These are phyloP conservation scores for Citrus sp. DNA, from an alignment of 345 rosid species.

Conservation along the genomic window DNA sequence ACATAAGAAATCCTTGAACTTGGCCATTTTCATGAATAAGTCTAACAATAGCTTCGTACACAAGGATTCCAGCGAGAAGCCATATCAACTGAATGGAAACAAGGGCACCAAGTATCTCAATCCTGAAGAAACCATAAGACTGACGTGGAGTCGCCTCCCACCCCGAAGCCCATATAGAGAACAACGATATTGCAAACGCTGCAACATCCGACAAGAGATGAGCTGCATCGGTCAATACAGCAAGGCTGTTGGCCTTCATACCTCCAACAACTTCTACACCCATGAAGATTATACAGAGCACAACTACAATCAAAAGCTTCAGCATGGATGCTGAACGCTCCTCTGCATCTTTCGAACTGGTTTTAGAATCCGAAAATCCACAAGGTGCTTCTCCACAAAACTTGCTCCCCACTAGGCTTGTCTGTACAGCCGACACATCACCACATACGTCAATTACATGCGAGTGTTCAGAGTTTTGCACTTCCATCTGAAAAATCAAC, in stretches of 20 bases:
- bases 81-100: constrained; percentile 66
- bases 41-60: constrained; percentile 61
- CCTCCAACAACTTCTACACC: constrained; percentile 65
- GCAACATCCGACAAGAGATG: constrained; percentile 68
- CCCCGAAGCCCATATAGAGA: constrained; percentile 67
- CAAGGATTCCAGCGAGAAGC: constrained; percentile 73
- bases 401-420: constrained; percentile 27
- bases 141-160: constrained; percentile 74
- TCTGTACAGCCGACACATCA: constrained; percentile 30
- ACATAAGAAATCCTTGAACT: constrained; percentile 66
- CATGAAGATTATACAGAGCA: constrained; percentile 57
- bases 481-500: constrained; percentile 44
- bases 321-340: constrained; percentile 51
- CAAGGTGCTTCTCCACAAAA: constrained; percentile 51
- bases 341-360: constrained; percentile 45
- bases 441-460: constrained; percentile 46
- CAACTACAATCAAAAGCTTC: constrained; percentile 53
- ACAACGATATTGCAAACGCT: constrained; percentile 63
- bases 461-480: constrained; percentile 28
- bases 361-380: constrained; percentile 50
- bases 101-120: constrained; percentile 61
- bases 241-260: constrained; percentile 67
- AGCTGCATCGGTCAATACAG: constrained; percentile 67
- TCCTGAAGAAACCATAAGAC: constrained; percentile 65
- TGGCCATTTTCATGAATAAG: constrained; percentile 45